Evolutionary conservation across 768 basidiomycete species (phyloP).

Genomic region (Filobasidium wieringae): DNA sequence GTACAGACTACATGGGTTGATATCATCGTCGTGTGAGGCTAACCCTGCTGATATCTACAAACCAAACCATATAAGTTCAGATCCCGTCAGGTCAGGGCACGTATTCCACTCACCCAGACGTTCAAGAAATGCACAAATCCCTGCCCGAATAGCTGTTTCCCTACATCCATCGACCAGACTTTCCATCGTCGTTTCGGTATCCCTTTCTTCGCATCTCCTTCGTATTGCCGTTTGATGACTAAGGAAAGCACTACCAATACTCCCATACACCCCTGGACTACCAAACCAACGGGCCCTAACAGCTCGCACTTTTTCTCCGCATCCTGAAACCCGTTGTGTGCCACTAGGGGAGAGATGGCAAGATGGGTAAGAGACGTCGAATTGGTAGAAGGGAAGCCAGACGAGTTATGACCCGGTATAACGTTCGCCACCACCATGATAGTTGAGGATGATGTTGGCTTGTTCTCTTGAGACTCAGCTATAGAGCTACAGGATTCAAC

Average conservation of each 20-base stretch:
- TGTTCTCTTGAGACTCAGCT: no score
- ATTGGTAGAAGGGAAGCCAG: no score
- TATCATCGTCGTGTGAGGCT: slow-evolving; percentile 52
- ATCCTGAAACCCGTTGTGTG: background rate
- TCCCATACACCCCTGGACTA: slow-evolving; percentile 50
- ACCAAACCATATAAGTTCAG: background rate
- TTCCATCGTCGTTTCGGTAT: slow-evolving; percentile 73
- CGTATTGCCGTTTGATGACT: slow-evolving; percentile 76
- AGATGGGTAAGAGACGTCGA: background rate
- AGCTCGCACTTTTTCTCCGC: slow-evolving; percentile 20
- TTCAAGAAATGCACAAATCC: slow-evolving; percentile 32
- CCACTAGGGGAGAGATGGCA: background rate
- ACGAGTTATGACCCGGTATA: no score
- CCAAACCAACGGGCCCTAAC: slow-evolving; percentile 32
- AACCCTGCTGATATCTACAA: slow-evolving; percentile 59
- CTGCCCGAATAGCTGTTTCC: slow-evolving; percentile 69
- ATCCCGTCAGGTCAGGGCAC: background rate
- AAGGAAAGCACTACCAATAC: slow-evolving; percentile 75
- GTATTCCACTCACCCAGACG: slow-evolving; percentile 22
- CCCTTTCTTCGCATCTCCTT: slow-evolving; percentile 35
- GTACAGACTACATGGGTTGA: slow-evolving; percentile 72
- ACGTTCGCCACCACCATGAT: background rate
- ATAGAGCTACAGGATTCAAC: no score
- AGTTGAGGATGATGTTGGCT: no score
- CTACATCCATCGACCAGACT: slow-evolving; percentile 92